A percentile compares a stretch with the other conserved stretches of the same genome.
Conservation (phyloP, 2,329 filamentous ascomycete species). For the Bipolaris zeicola region DNA sequence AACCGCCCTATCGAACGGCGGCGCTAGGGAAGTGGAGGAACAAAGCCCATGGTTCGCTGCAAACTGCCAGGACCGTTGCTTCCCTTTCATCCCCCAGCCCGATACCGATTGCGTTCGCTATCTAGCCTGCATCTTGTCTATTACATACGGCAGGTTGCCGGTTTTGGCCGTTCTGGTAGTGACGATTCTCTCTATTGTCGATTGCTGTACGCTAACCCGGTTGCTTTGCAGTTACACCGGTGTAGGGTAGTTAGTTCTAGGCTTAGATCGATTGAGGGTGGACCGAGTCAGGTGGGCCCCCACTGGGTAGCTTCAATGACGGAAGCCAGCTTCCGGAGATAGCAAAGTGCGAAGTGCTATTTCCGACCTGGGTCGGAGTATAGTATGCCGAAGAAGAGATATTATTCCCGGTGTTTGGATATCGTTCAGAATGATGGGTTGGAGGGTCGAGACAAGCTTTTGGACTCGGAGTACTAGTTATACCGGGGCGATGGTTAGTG, state of each 20-base stretch:
- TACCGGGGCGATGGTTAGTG: no score
- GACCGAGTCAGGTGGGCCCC: no score
- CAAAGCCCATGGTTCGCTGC: no score
- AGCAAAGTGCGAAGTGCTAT: neutral
- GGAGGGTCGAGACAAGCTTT: neutral
- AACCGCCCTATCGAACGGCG: no score
- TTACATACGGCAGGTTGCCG: neutral
- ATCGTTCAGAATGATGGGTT: neutral
- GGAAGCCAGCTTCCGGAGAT: conserved; percentile 5
- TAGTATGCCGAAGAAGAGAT: conserved; percentile 1
- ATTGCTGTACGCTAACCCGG: no score
- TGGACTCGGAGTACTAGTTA: no score
- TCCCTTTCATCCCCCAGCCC: no score
- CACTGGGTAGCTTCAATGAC: no score
- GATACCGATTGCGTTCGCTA: no score
- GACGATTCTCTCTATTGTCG: neutral
- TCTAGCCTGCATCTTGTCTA: neutral
- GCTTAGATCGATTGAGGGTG: conserved; percentile 3
- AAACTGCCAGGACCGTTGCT: no score
- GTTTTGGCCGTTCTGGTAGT: neutral
- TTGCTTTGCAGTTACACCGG: no score
- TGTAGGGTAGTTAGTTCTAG: neutral
- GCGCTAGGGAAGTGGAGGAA: no score
- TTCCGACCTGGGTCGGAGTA: neutral
- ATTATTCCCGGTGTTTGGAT: neutral